These are phyloP conservation scores for Penicillium macrosclerotiorum DNA, from an alignment of 495 filamentous ascomycete species.

Conservation along the genomic window DNA sequence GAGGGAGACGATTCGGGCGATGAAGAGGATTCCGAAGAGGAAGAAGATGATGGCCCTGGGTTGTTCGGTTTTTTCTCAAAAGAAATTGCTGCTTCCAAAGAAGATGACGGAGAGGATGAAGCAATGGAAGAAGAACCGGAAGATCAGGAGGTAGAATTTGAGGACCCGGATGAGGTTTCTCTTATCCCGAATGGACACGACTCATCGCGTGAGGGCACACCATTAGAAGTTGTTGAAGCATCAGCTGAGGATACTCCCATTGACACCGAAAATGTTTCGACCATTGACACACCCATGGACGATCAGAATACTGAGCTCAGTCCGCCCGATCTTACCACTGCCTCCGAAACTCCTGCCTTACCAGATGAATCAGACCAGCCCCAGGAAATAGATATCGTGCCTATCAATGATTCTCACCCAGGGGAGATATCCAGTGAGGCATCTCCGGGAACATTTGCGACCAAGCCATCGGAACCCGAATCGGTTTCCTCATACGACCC, in stretches of 20 bases:
- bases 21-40: slow-evolving; percentile 35
- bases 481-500: slow-evolving; percentile 60
- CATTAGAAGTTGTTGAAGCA: slow-evolving; percentile 16
- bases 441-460: slow-evolving; percentile 61
- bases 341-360: not conserved
- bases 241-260: slow-evolving; percentile 11
- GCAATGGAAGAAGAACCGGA: slow-evolving; percentile 21
- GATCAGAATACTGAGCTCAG: no score
- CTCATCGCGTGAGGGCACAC: slow-evolving; percentile 16
- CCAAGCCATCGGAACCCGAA: slow-evolving; percentile 66
- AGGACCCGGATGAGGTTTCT: slow-evolving; percentile 47
- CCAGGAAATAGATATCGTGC: slow-evolving; percentile 13
- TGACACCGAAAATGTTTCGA: slow-evolving; percentile 12
- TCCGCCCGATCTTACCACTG: not conserved
- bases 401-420: slow-evolving; percentile 19
- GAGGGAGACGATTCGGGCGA: slow-evolving; percentile 50
- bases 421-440: slow-evolving; percentile 43
- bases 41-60: slow-evolving; percentile 54
- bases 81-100: slow-evolving; percentile 37
- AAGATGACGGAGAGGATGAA: slow-evolving; percentile 25
- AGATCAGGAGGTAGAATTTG: slow-evolving; percentile 13
- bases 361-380: slow-evolving; percentile 10
- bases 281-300: slow-evolving; percentile 14
- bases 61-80: slow-evolving; percentile 66
- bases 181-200: slow-evolving; percentile 42